Evolutionary conservation across 768 basidiomycete species (phyloP).

Genomic region (Strobilomyces confusus): DNA sequence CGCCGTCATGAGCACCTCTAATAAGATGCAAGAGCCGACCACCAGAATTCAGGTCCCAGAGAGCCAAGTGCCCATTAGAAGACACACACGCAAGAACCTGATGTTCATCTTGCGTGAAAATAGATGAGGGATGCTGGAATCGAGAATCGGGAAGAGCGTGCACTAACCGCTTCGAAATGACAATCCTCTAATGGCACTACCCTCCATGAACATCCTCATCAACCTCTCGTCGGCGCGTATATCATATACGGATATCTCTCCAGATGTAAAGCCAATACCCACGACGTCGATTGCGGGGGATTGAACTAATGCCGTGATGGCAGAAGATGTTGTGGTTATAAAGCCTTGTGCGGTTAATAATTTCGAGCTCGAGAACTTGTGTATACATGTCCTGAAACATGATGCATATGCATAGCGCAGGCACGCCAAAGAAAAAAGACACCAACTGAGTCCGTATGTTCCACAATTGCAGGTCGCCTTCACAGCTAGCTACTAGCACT

Average conservation of each 20-base stretch:
- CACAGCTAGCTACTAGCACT: conserved; percentile 74
- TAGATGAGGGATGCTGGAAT: conserved; percentile 2
- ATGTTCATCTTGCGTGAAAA: conserved; percentile 61
- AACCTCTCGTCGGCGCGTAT: conserved; percentile 86
- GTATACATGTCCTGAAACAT: conserved; percentile 66
- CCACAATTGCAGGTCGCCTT: conserved; percentile 90
- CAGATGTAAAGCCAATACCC: conserved; percentile 87
- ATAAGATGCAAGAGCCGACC: conserved; percentile 82
- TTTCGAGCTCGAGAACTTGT: conserved; percentile 61
- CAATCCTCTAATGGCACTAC: conserved; percentile 68
- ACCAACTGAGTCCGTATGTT: conserved; percentile 81
- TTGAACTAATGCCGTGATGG: conserved; percentile 79
- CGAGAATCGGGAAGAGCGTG: conserved; percentile 3
- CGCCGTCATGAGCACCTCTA: conserved; percentile 84
- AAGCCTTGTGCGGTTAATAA: conserved; percentile 42
- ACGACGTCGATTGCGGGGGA: conserved; percentile 96
- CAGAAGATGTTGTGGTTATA: conserved; percentile 30
- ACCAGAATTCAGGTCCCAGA: conserved; percentile 88
- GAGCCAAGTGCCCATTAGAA: conserved; percentile 79
- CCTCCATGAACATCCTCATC: conserved; percentile 88
- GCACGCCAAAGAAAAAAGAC: not conserved
- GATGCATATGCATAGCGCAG: not conserved
- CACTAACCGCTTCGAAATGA: conserved; percentile 81
- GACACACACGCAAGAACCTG: conserved; percentile 87
- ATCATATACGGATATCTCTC: conserved; percentile 86